Base-by-base conservation (phyloP, 2,329 filamentous ascomycete genomes). In the Sporothrix luriei region DNA sequence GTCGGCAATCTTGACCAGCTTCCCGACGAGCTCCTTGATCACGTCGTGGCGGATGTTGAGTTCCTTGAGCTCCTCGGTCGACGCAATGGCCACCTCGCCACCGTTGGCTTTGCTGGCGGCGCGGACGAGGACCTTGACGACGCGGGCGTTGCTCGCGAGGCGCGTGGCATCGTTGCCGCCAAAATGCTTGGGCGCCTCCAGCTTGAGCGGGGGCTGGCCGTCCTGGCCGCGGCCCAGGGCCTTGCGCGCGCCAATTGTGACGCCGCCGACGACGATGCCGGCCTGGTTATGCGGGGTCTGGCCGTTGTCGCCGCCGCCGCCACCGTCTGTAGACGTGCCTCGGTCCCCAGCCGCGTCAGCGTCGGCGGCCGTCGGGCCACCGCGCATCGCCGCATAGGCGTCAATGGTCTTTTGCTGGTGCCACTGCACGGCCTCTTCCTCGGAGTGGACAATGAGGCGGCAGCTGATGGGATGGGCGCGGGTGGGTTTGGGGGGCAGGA, bases 381-480 rank as follows among this genome's bases (percentile, higher is more conserved):
- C 74, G 19, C 75, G 75, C 75, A 83, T 78, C 40, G 76, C 75
- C 29, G 79, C 78, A 51, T 79, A 77, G 3, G 80, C 80, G 40
- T 81, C 79, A 9, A 78, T 76, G 2, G 76, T 81, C 75, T 78
- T 80, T 55, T 72, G 77, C 68, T 72, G 76, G 54, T 77, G 78
- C 78, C 76, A 75, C 78, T 82, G 77, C 2, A 78, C 72, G 82
- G 84, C 71, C 71, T 82, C 75, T 13, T 87, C 80, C 48, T 88
- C 84, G 2, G 81, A 77, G 26, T 78, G 76, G 19, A 94, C 81
- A 66, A 97, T 89, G 69, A 90, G 87, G 33, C 87, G 86, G 77
- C 94, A 97, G 72, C 84, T 87, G 72, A 97, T 93, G 11, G 87
- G 81, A 77, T 97, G 91, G 6, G 92, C 89, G 70, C 87, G 87